Base-by-base conservation (phyloP, 352 stramenopile species). In the Heterotrichella gracilis region DNA sequence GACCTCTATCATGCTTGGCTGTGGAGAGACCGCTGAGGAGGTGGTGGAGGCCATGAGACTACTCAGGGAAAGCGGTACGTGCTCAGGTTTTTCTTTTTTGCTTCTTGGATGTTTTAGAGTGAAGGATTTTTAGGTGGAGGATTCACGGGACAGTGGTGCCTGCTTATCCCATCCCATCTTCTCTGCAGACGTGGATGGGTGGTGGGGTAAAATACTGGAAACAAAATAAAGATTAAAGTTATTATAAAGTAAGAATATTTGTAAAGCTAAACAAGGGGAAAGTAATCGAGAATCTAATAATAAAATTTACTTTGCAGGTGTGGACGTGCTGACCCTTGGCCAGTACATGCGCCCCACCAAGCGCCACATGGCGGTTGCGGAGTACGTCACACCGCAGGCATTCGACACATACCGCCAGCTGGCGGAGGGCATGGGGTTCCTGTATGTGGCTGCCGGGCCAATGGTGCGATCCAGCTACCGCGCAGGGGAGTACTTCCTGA, bases 381-480 rank as follows among this genome's bases (percentile, higher is more conserved):
- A 95, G 75, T 99, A 97, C 78, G 86, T 98, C 67, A 93, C 81
- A 22, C 92, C 91, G 0, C 87, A 96, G 69, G 87, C 90, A 24
- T 99, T 98, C 77, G 86, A 90, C 22, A 79, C 94, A 74, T 97
- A 88, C 88, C 83, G 90, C 73, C 81, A 87, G 72, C 77, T 94
- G 66, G 92, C 86, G 2, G 85, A 97, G 78, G 84, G 90, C 70
- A 87, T 98, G 82, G 92, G 92, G 53, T 99, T 99, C 75, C 80
- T 94, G 70, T 99, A 97, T 78, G 88, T 97, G n/a, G 92, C 91
- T 3, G 94, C 85, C 76, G 91, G 92, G 0, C 92, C 92, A 19
- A 88, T 99, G 82, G 92, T 99, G 24, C 84, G 92, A 70, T 95
- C 85, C 21, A 95, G 84, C 69, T 99, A 99, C 84, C 96, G 97